Base-by-base conservation (phyloP, 495 filamentous ascomycete genomes). In the Clavariopsis aquatica region DNA sequence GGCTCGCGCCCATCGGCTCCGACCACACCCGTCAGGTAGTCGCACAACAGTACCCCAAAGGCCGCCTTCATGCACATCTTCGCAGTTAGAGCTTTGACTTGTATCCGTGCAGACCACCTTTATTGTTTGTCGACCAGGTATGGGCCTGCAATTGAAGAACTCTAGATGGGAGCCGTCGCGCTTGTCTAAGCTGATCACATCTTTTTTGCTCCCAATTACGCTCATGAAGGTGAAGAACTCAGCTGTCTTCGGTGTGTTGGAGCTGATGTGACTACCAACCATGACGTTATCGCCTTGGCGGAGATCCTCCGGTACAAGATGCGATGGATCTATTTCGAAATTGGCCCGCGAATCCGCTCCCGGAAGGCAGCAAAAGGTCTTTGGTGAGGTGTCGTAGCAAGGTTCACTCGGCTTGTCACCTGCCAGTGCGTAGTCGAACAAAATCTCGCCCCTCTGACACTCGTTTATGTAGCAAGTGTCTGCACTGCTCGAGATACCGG, bases 171-270 rank as follows among this genome's bases (percentile, higher is more conserved):
- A 29, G 3, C 26, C 26, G 24, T 55, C 52, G 52, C 26, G 52
- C n/a, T 29, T 55, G 28, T 31, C 52, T 20, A 34, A 55, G n/a
- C 49, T 55, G 52, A 55, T 55, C 3, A 55, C 26, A 15, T 34
- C 49, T 24, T 7, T 6, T 31, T 53, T 53, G 5, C 5, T 24
- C 20, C 49, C 49, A 24, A 53, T 53, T 24, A 53, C 49, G 24
- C 49, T 53, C 49, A 53, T 53, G 20, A 53, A 53, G 49, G 49
- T 26, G 20, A 53, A 26, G 49, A 53, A 53, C 15, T 53, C 49
- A 10, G 49, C 49, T 5, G 49, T 53, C 3, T 31, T 53, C 27
- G 49, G 49, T 31, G 49, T 8, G 3, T 15, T 7, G 3, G 49
- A 9, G 27, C 49, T 53, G 7, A 53, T 31, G 49, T 53, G 49